Conservation (phyloP, 352 stramenopile genomes). For the Pythium phragmiticola region DNA sequence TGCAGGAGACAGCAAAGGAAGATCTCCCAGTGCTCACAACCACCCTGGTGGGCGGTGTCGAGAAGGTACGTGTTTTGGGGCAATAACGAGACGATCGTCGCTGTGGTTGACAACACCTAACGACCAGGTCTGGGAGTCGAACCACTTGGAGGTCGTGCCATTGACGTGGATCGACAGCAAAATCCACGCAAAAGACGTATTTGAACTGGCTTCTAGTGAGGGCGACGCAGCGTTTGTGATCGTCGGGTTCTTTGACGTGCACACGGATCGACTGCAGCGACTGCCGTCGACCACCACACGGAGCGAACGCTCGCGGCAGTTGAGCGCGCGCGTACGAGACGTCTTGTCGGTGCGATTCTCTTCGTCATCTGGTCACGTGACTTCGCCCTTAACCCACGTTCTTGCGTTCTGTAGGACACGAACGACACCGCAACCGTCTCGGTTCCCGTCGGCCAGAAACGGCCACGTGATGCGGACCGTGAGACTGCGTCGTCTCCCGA, state of each 20-base stretch:
- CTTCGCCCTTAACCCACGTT: neutral
- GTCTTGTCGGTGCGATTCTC: neutral
- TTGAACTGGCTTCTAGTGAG: neutral
- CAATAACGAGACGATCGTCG: neutral
- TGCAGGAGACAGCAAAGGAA: conserved; percentile 14
- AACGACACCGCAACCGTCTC: neutral
- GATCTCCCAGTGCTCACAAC: neutral
- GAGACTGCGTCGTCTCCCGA: neutral
- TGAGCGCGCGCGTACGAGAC: conserved; percentile 22
- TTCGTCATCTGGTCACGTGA: neutral
- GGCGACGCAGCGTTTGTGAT: conserved; percentile 12
- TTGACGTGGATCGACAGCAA: conserved; percentile 17
- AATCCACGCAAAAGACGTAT: conserved; percentile 3
- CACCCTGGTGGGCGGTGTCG: neutral
- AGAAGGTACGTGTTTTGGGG: conserved; percentile 7
- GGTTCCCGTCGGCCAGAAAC: conserved; percentile 17
- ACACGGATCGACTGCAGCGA: conserved; percentile 13
- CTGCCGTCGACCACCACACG: conserved; percentile 12
- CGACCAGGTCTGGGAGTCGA: conserved; percentile 25
- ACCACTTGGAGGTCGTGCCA: conserved; percentile 20
- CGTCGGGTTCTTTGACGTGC: conserved; percentile 23
- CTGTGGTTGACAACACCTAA: neutral
- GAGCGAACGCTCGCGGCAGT: conserved; percentile 16
- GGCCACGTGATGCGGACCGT: neutral
- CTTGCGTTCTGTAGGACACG: neutral